Evolutionary conservation across 163 green algal genomes (phyloP).

Genomic region (Smithsoniella earleae): DNA sequence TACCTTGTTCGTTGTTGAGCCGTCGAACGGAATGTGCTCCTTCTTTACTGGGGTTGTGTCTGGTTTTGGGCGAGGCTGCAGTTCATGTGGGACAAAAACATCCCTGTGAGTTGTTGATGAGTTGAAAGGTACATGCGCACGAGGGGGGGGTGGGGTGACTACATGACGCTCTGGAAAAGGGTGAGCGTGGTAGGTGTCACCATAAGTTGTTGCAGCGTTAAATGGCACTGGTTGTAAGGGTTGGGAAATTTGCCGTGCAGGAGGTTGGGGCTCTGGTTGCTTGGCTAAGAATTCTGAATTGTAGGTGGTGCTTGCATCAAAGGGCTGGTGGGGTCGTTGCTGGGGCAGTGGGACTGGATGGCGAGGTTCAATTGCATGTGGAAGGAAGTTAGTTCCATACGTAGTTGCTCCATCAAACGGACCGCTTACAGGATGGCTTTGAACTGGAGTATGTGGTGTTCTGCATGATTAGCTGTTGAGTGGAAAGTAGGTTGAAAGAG

Average conservation of each 20-base stretch:
- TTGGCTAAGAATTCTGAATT: slow-evolving; percentile 35
- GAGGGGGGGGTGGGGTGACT: neutral
- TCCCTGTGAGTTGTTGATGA: slow-evolving; percentile 36
- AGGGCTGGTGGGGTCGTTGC: slow-evolving; percentile 27
- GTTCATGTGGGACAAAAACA: slow-evolving; percentile 28
- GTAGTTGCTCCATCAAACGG: slow-evolving; percentile 31
- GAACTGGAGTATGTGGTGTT: neutral
- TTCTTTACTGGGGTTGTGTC: neutral
- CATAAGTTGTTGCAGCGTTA: slow-evolving; percentile 31
- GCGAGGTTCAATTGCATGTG: slow-evolving; percentile 29
- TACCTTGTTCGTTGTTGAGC: slow-evolving; percentile 42
- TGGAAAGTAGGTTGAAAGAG: too few species aligned
- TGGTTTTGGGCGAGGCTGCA: slow-evolving; percentile 32
- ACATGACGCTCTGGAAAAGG: slow-evolving; percentile 5
- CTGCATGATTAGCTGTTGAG: neutral
- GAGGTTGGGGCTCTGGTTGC: slow-evolving; percentile 15
- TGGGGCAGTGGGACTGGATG: neutral
- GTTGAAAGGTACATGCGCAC: slow-evolving; percentile 35
- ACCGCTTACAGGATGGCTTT: neutral
- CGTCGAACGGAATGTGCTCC: slow-evolving; percentile 36
- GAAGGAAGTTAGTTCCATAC: slow-evolving; percentile 25
- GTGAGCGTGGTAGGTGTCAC: slow-evolving; percentile 25
- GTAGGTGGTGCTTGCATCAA: slow-evolving; percentile 37
- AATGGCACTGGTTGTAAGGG: slow-evolving; percentile 5
- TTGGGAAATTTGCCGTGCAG: neutral